Evolutionary conservation across 768 basidiomycete genomes (phyloP).

Genomic region (Mycena indigotica): DNA sequence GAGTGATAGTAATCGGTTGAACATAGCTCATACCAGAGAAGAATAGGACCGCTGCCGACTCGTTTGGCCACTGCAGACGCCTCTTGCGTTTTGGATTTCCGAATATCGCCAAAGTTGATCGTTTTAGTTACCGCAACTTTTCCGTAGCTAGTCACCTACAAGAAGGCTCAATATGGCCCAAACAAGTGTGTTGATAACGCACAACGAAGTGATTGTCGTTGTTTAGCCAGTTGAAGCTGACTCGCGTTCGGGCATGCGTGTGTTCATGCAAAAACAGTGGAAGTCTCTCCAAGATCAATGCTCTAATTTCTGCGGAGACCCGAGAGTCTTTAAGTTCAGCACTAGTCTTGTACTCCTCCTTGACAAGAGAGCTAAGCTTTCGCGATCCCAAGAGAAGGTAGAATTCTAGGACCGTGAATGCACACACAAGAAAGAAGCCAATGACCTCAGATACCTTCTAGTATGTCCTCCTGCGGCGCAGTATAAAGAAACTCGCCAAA

Average conservation of each 20-base stretch:
- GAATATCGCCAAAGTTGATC: slow-evolving; percentile 53
- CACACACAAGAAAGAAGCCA: neutral
- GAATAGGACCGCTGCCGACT: slow-evolving; percentile 57
- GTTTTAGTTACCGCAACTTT: slow-evolving; percentile 66
- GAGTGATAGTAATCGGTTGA: neutral
- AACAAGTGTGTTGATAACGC: too few species aligned
- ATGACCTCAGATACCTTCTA: slow-evolving; percentile 75
- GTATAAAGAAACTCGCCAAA: slow-evolving; percentile 78
- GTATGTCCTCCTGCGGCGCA: slow-evolving; percentile 86
- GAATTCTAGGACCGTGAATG: slow-evolving; percentile 51
- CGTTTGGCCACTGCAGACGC: slow-evolving; percentile 72
- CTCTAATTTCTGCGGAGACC: slow-evolving; percentile 52
- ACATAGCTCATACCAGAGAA: slow-evolving; percentile 49
- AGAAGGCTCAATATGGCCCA: too few species aligned
- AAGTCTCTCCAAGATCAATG: slow-evolving; percentile 77
- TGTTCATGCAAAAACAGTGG: slow-evolving; percentile 94
- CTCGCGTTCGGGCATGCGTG: slow-evolving; percentile 60
- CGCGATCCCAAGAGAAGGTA: slow-evolving; percentile 77
- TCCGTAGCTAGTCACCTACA: slow-evolving; percentile 62
- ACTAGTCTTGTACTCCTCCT: slow-evolving; percentile 72
- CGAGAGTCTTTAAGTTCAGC: slow-evolving; percentile 52
- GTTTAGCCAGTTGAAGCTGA: slow-evolving; percentile 70
- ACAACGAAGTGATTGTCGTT: slow-evolving; percentile 68
- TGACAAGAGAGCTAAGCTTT: slow-evolving; percentile 70
- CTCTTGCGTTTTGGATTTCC: slow-evolving; percentile 58